phyloP scores from a whole-genome alignment of 75 land plant genomes.

The Isoetes taiwanensis region DNA sequence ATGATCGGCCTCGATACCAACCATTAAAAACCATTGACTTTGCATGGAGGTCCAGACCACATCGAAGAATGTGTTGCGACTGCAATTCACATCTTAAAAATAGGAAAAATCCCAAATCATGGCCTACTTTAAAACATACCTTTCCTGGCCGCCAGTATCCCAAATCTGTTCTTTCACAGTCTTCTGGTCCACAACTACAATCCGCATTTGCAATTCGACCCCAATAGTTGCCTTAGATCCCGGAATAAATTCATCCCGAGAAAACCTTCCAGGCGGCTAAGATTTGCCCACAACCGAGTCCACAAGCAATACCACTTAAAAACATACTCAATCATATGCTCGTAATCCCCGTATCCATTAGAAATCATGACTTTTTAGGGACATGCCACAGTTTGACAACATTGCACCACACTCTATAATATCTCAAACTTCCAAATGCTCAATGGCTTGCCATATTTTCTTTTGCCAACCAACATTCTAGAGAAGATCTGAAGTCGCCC shows the following conservation, averaged over 20 bases:
- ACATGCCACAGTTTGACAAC: too few relatives aligned
- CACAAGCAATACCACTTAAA: conserved; percentile 23
- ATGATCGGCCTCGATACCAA: too few relatives aligned
- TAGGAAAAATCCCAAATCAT: too few relatives aligned
- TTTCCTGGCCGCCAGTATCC: conserved; percentile 22
- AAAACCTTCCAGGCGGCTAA: conserved; percentile 15
- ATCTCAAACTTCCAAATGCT: too few relatives aligned
- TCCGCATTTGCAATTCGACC: conserved; percentile 17
- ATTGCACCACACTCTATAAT: too few relatives aligned
- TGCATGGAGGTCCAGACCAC: too few relatives aligned
- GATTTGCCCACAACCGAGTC: conserved; percentile 24
- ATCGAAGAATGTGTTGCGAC: too few relatives aligned
- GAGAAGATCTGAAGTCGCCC: too few relatives aligned
- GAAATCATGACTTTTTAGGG: conserved; percentile 6
- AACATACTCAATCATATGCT: conserved; percentile 26
- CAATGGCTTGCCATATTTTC: too few relatives aligned
- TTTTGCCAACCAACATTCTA: too few relatives aligned
- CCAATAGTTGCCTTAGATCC: conserved; percentile 17
- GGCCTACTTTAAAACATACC: conserved; percentile 12
- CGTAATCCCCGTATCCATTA: conserved; percentile 13
- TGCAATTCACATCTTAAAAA: too few relatives aligned
- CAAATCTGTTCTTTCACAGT: conserved; percentile 18
- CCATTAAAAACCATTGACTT: too few relatives aligned
- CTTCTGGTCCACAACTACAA: conserved; percentile 14
- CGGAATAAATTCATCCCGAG: conserved; percentile 16